These are phyloP conservation scores for Alternaria tenuissima DNA, from an alignment of 2,329 filamentous ascomycete genomes.

Conservation along the genomic window DNA sequence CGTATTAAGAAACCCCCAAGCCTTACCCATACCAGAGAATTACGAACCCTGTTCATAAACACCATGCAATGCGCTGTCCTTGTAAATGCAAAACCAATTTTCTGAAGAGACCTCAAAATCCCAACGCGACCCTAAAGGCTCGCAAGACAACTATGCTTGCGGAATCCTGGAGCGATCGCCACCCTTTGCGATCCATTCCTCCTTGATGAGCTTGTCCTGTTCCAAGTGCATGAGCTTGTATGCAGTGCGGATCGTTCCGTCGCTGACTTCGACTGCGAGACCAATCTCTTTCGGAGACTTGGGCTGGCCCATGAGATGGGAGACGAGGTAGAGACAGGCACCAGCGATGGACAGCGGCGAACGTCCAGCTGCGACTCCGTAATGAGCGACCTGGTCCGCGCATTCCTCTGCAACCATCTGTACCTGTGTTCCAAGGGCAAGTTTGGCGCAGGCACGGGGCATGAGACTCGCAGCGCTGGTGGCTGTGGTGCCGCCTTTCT, in stretches of 20 bases:
- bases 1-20: background rate
- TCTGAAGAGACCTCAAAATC: background rate
- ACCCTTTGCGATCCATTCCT: conserved; percentile 76
- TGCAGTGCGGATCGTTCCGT: conserved; percentile 94
- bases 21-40: background rate
- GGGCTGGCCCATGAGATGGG: conserved; percentile 80
- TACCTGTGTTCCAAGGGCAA: conserved; percentile 77
- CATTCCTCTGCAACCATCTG: conserved; percentile 82
- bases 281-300: conserved; percentile 89
- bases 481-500: conserved; percentile 68
- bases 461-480: conserved; percentile 86
- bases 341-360: conserved; percentile 94
- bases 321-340: conserved; percentile 96
- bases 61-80: background rate
- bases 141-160: conserved; percentile 12
- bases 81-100: background rate
- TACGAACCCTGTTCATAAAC: background rate
- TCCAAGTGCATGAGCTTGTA: conserved; percentile 87
- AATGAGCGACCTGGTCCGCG: conserved; percentile 77
- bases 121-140: background rate
- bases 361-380: conserved; percentile 85
- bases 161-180: conserved; percentile 78
- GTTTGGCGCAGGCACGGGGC: conserved; percentile 85
- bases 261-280: conserved; percentile 84
- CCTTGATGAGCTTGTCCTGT: conserved; percentile 76